Conservation (phyloP, 169 alveolate genomes). For the Plasmodium fragile region DNA sequence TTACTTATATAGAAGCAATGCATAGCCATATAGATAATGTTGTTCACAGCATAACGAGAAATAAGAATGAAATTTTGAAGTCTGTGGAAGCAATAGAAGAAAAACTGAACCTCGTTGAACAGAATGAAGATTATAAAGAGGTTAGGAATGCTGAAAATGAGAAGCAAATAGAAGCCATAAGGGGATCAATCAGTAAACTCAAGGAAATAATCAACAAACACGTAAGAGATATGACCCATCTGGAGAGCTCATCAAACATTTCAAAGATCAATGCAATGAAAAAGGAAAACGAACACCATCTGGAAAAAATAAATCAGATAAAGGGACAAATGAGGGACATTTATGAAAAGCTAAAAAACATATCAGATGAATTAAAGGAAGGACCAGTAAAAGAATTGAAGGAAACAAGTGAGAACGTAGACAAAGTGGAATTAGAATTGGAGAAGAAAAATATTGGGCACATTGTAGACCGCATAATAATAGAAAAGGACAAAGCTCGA, state of each 20-base stretch:
- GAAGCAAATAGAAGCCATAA: background rate
- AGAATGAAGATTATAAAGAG: constrained; percentile 11
- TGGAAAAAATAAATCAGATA: background rate
- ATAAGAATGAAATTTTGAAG: constrained; percentile 10
- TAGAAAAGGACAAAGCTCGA: constrained; percentile 5
- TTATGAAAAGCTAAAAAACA: constrained; percentile 6
- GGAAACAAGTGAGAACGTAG: background rate
- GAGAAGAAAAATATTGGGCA: background rate
- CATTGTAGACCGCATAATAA: background rate
- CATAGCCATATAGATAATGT: background rate
- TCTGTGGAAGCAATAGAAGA: background rate
- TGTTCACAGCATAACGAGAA: background rate
- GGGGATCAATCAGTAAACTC: background rate
- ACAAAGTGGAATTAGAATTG: constrained; percentile 4
- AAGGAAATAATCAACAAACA: background rate
- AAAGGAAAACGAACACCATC: constrained; percentile 9
- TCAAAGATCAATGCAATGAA: background rate
- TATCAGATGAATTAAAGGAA: background rate
- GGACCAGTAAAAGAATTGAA: background rate
- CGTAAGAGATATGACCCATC: background rate
- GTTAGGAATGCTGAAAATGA: background rate
- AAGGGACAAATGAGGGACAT: constrained; percentile 10
- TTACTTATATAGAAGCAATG: constrained; percentile 8
- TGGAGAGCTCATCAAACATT: background rate
- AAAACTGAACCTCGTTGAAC: constrained; percentile 5